phyloP scores from a whole-genome alignment of 2,329 filamentous ascomycete species.

The Pseudopithomyces maydicus region DNA sequence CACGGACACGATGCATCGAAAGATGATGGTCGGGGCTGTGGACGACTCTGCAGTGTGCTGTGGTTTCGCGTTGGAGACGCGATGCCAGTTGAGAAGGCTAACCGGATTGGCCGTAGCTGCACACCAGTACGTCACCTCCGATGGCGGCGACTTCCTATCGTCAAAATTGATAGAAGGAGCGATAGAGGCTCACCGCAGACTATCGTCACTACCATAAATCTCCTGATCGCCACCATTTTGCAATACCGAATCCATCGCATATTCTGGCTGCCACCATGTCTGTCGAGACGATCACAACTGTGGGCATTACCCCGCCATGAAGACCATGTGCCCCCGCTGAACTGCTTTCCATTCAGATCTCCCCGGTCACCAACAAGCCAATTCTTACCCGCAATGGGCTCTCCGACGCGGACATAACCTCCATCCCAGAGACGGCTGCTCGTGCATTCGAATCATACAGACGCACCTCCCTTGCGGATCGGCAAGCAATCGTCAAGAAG shows the following conservation, averaged over 20 bases:
- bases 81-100: neutral
- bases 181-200: constrained; percentile 11
- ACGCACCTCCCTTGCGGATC: constrained; percentile 73
- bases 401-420: constrained; percentile 70
- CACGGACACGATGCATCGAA: too few species aligned
- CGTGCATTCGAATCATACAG: constrained; percentile 78
- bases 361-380: constrained; percentile 83
- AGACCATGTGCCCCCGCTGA: neutral
- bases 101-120: constrained; percentile 1
- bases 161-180: constrained; percentile 22
- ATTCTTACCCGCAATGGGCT: constrained; percentile 80
- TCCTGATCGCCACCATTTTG: constrained; percentile 13
- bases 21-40: too few species aligned
- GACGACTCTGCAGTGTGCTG: too few species aligned
- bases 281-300: constrained; percentile 67
- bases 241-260: constrained; percentile 23
- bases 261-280: constrained; percentile 48
- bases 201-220: constrained; percentile 16
- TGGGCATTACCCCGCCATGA: neutral
- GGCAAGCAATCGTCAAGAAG: constrained; percentile 80
- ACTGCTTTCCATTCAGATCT: constrained; percentile 60
- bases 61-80: too few species aligned
- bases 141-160: constrained; percentile 12
- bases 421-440: constrained; percentile 73
- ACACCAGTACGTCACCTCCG: constrained; percentile 17